Evolutionary conservation across 768 basidiomycete species (phyloP), one percentile per base, ranked within the genome.

Genomic region (Omphalotus guepiniiformis): DNA sequence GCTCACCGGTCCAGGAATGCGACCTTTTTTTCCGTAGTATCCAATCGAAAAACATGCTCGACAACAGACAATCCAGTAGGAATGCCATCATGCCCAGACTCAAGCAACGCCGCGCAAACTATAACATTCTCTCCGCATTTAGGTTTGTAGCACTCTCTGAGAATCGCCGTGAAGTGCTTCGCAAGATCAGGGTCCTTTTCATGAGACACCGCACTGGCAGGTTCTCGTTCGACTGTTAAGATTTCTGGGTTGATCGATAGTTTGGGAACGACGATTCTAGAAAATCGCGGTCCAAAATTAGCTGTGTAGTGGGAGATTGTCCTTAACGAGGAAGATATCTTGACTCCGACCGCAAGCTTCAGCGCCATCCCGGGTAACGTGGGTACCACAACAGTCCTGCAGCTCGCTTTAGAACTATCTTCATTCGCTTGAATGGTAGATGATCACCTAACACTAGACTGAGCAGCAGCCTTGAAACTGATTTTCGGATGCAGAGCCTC

Each of bases 231-330:
- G 13, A 80, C 63, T 1, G 63, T 55, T 39, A 80, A 58, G 22
- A 79, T 68, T 0, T 57, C 55, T 6, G 58, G 61, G 47, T 82
- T 64, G 29, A 75, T 60, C 2, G 66, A 52, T n/a, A 80, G 63
- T 48, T 68, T 73, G 4, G 79, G 75, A 22, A 80, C 63, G 25
- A 80, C 58, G 1, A 75, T 69, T 6, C 58, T 49, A 22, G 77
- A 78, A 53, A 82, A 82, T 5, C 77, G 75, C 19, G 78, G 78
- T 2, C 76, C 78, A 53, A 79, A 75, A 54, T 77, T 64, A 21
- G 79, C 75, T 2, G 78, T 79, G 49, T 72, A 79, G 54, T 79
- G 80, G 35, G 80, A 79, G 42, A 82, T 78, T 3, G 79, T 82
- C 42, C 80, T 67, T 36, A 80, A 61, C 1, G 76, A 67, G 18